phyloP scores from a whole-genome alignment of 2,329 filamentous ascomycete species.

The Stemphylium beticola region DNA sequence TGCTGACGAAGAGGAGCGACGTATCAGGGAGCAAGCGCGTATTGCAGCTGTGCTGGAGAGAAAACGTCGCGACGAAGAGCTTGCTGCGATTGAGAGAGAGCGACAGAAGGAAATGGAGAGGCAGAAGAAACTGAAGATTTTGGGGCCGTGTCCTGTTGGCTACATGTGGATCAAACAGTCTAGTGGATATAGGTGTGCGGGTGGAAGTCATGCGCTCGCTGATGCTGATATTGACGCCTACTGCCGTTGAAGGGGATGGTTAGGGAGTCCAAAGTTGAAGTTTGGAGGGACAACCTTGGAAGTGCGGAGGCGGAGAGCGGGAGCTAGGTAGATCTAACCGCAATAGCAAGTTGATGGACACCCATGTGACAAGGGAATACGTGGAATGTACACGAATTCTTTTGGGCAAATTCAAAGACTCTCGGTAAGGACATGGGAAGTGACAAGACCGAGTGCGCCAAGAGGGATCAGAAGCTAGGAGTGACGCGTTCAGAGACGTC shows the following conservation, averaged over 20 bases:
- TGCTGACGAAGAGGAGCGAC: constrained; percentile 32
- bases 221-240: constrained; percentile 11
- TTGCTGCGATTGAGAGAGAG: constrained; percentile 50
- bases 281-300: too few relatives aligned
- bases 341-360: background rate
- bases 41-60: constrained; percentile 29
- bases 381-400: background rate
- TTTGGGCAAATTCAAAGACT: background rate
- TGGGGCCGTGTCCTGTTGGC: constrained; percentile 65
- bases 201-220: constrained; percentile 49
- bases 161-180: constrained; percentile 67
- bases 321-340: background rate
- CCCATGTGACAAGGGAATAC: background rate
- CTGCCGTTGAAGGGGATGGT: background rate
- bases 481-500: constrained; percentile 15
- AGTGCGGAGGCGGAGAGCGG: background rate
- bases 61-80: constrained; percentile 35
- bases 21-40: constrained; percentile 24
- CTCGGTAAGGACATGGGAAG: background rate
- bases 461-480: background rate
- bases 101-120: constrained; percentile 49
- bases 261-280: background rate
- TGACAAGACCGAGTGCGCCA: background rate
- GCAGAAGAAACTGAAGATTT: constrained; percentile 57
- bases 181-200: constrained; percentile 67